Percentiles rank a stretch among this genome's conserved stretches.
Evolutionary conservation across 78 protist genomes (phyloP).

Genomic region (Dictyostelium firmibasis): DNA sequence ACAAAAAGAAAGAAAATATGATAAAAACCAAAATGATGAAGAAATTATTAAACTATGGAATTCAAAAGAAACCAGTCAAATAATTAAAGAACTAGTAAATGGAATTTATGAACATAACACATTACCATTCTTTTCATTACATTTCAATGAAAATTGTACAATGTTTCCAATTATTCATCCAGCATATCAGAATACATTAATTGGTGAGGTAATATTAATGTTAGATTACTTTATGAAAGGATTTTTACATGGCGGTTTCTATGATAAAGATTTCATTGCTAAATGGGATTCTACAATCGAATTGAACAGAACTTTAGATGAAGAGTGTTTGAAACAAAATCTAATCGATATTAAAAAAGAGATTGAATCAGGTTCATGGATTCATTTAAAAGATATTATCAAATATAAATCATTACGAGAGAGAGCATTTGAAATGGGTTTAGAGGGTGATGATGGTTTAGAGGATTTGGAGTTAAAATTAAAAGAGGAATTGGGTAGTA

Average conservation of each 20-base stretch:
- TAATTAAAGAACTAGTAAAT: neutral
- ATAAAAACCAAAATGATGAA: neutral
- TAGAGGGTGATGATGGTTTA: constrained; percentile 11
- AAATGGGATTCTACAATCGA: neutral
- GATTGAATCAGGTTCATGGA: neutral
- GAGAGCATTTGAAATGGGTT: constrained; percentile 36
- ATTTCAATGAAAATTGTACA: constrained; percentile 30
- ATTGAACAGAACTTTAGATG: neutral
- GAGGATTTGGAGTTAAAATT: neutral
- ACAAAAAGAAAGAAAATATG: neutral
- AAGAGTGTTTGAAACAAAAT: neutral
- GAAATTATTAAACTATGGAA: neutral
- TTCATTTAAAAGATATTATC: neutral
- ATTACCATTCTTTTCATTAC: constrained; percentile 48
- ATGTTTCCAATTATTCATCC: constrained; percentile 51
- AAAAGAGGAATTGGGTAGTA: neutral
- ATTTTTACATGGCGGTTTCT: constrained; percentile 56
- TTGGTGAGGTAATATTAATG: constrained; percentile 25
- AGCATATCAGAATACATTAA: constrained; percentile 29
- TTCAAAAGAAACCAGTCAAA: constrained; percentile 21
- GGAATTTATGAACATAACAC: constrained; percentile 8
- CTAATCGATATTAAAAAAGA: constrained; percentile 29
- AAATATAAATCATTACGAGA: constrained; percentile 37
- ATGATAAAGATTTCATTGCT: neutral
- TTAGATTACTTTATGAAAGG: constrained; percentile 63